Evolutionary conservation across 2,329 filamentous ascomycete species (phyloP).

Genomic region (Magnaporthiopsis poae): DNA sequence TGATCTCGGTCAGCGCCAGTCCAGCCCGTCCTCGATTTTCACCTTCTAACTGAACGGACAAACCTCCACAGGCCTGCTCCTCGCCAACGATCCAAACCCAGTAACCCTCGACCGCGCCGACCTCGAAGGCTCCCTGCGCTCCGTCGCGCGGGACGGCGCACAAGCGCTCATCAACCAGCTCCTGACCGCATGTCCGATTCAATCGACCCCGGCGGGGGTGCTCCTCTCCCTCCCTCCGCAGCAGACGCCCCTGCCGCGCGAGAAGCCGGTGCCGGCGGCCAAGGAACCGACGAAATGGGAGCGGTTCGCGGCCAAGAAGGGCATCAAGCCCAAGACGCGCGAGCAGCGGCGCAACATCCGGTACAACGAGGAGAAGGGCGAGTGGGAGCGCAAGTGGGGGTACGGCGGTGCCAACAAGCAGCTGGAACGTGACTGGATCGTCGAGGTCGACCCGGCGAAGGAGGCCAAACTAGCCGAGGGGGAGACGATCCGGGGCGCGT

Average conservation of each 20-base stretch:
- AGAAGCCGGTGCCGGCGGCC: slow-evolving; percentile 77
- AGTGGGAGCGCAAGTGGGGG: slow-evolving; percentile 92
- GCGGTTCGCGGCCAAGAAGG: slow-evolving; percentile 91
- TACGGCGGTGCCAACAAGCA: slow-evolving; percentile 85
- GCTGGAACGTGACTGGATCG: slow-evolving; percentile 74
- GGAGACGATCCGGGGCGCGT: slow-evolving; percentile 50
- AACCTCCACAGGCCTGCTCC: slow-evolving; percentile 49
- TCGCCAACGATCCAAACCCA: slow-evolving; percentile 81
- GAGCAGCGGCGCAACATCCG: slow-evolving; percentile 65
- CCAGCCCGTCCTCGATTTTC: too few species aligned
- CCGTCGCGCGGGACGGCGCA: slow-evolving; percentile 75
- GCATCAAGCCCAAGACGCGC: slow-evolving; percentile 79
- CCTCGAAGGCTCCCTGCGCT: slow-evolving; percentile 59
- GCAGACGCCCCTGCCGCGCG: slow-evolving; percentile 66
- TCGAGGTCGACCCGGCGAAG: slow-evolving; percentile 77
- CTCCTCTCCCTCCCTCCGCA: slow-evolving; percentile 66
- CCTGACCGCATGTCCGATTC: slow-evolving; percentile 74
- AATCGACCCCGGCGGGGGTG: slow-evolving; percentile 58
- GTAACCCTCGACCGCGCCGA: slow-evolving; percentile 44
- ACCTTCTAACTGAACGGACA: not conserved
- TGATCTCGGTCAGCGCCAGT: slow-evolving; percentile 48
- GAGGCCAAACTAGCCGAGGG: slow-evolving; percentile 55
- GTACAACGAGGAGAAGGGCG: slow-evolving; percentile 73
- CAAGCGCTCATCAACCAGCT: slow-evolving; percentile 92
- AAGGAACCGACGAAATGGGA: slow-evolving; percentile 90